A percentile compares a stretch with the other conserved stretches of the same genome.
Evolutionary conservation across 2,329 filamentous ascomycete genomes (phyloP).

Genomic region (Monilinia aucupariae): DNA sequence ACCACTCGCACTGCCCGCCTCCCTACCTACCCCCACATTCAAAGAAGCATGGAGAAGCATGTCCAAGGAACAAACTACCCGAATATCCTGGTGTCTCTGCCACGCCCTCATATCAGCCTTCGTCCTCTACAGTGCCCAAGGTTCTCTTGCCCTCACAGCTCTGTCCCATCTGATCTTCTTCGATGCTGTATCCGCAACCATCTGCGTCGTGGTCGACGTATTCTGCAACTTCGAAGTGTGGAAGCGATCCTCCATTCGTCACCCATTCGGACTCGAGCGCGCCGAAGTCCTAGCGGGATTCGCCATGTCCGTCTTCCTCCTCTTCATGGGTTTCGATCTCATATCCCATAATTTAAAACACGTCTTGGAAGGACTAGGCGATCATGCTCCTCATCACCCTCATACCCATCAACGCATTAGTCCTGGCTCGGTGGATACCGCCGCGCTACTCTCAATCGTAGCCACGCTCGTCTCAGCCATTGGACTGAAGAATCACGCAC

Average conservation of each 20-base stretch:
- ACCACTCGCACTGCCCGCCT: constrained; percentile 83
- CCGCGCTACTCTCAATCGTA: constrained; percentile 73
- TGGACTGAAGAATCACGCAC: constrained; percentile 79
- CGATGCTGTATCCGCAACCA: constrained; percentile 83
- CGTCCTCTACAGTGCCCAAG: constrained; percentile 79
- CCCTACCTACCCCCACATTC: constrained; percentile 83
- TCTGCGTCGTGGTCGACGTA: constrained; percentile 89
- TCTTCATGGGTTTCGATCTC: constrained; percentile 96
- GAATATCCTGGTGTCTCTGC: constrained; percentile 84
- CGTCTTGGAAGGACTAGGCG: constrained; percentile 67
- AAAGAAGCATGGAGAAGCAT: constrained; percentile 86
- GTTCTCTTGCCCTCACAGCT: constrained; percentile 84
- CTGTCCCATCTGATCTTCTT: constrained; percentile 92
- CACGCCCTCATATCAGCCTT: constrained; percentile 79
- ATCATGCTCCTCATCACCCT: constrained; percentile 67
- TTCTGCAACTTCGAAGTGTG: constrained; percentile 97
- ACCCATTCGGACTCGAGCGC: constrained; percentile 89
- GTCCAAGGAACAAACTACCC: constrained; percentile 76
- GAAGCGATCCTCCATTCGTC: constrained; percentile 84
- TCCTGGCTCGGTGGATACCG: constrained; percentile 72
- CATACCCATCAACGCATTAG: constrained; percentile 63
- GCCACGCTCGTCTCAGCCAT: constrained; percentile 84
- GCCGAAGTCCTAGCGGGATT: constrained; percentile 93
- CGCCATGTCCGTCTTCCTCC: constrained; percentile 87
- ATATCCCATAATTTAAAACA: constrained; percentile 93